Conservation (phyloP, 1,139 yeast genomes). For the Meyerozyma sp. region DNA sequence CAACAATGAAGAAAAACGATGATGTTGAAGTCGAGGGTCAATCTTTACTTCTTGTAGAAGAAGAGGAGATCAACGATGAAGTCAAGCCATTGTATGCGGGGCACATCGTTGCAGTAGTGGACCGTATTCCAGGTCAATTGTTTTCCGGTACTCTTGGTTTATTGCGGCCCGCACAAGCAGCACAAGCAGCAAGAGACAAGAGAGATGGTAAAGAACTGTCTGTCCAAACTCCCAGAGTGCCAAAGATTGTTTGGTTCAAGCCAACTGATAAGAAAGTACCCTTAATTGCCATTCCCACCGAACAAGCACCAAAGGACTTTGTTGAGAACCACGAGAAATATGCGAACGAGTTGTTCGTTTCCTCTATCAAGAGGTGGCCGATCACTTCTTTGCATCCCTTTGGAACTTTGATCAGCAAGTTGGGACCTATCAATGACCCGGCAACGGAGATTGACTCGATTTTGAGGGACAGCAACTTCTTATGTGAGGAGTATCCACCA, state of each 20-base stretch:
- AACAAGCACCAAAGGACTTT: constrained; percentile 94
- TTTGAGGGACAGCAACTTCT: constrained; percentile 86
- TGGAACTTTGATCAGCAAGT: constrained; percentile 84
- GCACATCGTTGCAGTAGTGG: constrained; percentile 96
- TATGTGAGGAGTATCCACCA: constrained; percentile 76
- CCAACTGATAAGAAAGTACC: constrained; percentile 98
- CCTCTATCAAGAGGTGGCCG: constrained; percentile 98
- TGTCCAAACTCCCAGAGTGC: constrained; percentile 53
- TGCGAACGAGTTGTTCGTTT: constrained; percentile 79
- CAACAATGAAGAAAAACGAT: constrained; percentile 96
- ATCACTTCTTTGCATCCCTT: constrained; percentile 97
- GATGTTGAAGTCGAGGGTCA: constrained; percentile 99
- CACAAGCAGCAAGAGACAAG: constrained; percentile 72
- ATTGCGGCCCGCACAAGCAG: constrained; percentile 93
- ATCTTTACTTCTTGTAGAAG: constrained; percentile 83
- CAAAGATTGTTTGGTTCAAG: constrained; percentile 97
- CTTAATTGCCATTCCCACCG: constrained; percentile 95
- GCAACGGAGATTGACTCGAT: constrained; percentile 84
- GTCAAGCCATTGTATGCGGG: constrained; percentile 95
- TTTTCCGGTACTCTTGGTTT: constrained; percentile 92
- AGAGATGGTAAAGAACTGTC: constrained; percentile 48
- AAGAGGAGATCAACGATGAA: constrained; percentile 91
- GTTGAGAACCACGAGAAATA: constrained; percentile 87
- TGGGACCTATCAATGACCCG: constrained; percentile 77
- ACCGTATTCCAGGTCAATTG: constrained; percentile 93